Evolutionary conservation across 2,329 filamentous ascomycete genomes (phyloP), one percentile per base, ranked within the genome.

Genomic region (Aspergillus cejpii): DNA sequence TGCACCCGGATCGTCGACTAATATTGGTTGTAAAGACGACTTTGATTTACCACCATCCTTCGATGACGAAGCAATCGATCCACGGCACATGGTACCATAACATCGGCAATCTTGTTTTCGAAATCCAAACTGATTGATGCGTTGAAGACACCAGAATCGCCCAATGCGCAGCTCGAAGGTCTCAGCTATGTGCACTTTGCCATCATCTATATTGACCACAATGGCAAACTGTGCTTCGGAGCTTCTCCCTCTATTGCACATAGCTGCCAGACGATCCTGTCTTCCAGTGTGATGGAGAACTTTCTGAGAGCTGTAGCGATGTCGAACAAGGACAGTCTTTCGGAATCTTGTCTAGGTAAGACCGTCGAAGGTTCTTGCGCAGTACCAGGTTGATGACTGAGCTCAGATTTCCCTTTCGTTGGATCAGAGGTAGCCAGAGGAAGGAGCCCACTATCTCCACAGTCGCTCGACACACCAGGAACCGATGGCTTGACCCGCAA

Each of bases 181-280:
- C 43, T 54, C 41, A 45, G 47, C 3, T 61, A 52, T 41, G 45
- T 53, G 6, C 61, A 64, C 43, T 64, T 58, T 53, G 61, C 61
- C 36, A 48, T 64, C 12, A 61, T 64, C 20, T 64, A 63, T 33
- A 56, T 62, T 23, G 60, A 63, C 37, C 48, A 55, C 21, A 48
- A 52, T 39, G 61, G 61, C 5, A 61, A 63, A 38, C 53, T 64
- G 10, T 55, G 60, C 17, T 56, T 63, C 21, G 54, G 57, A 41
- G 53, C 61, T 7, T 64, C 61, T 8, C 52, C 52, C 1, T 64
- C 61, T 6, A 52, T 64, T 24, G 57, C 54, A 6, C 49, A 57
- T 14, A 60, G 53, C 28, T 57, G 55, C 17, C 53, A 63, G 21
- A 45, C 44, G 2, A 58, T 64, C 10, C 28, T 63, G 6, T 63